Conservation (phyloP, 768 basidiomycete species). For the Termitomyces sp. region DNA sequence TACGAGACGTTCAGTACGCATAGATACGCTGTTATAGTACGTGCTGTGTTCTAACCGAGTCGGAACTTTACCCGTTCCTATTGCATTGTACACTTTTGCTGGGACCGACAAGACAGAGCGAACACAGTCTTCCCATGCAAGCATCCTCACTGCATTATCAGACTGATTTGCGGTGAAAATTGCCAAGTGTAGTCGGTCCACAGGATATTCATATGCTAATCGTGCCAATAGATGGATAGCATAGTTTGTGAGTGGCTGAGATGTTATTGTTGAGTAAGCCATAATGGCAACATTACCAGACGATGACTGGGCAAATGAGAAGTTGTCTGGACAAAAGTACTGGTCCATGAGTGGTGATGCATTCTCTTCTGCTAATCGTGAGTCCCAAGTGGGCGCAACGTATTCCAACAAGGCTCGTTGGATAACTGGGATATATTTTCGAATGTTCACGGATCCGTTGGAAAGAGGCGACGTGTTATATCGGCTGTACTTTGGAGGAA, state of each 20-base stretch:
- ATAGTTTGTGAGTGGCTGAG: constrained; percentile 40
- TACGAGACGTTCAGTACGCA: constrained; percentile 49
- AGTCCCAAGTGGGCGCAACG: constrained; percentile 67
- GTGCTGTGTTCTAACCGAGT: constrained; percentile 43
- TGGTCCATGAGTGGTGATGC: constrained; percentile 45
- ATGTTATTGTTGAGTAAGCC: constrained; percentile 63
- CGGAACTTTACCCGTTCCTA: constrained; percentile 37
- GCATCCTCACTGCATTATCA: constrained; percentile 18
- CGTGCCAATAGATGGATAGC: constrained; percentile 47
- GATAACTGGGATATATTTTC: constrained; percentile 44
- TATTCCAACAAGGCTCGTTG: constrained; percentile 61
- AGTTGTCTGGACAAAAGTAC: constrained; percentile 69
- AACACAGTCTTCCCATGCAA: constrained; percentile 75
- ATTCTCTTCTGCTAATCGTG: constrained; percentile 42
- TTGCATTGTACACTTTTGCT: constrained; percentile 70
- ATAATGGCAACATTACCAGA: constrained; percentile 50
- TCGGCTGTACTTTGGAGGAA: constrained; percentile 50
- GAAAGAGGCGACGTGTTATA: constrained; percentile 37
- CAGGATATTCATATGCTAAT: constrained; percentile 57
- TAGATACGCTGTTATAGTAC: constrained; percentile 50
- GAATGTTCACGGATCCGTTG: constrained; percentile 23
- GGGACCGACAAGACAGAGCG: constrained; percentile 62
- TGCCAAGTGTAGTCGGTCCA: constrained; percentile 59
- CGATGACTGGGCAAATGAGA: constrained; percentile 41
- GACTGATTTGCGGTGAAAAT: constrained; percentile 29